Base-by-base conservation (phyloP, 345 rosid species). In the Microcos paniculata region DNA sequence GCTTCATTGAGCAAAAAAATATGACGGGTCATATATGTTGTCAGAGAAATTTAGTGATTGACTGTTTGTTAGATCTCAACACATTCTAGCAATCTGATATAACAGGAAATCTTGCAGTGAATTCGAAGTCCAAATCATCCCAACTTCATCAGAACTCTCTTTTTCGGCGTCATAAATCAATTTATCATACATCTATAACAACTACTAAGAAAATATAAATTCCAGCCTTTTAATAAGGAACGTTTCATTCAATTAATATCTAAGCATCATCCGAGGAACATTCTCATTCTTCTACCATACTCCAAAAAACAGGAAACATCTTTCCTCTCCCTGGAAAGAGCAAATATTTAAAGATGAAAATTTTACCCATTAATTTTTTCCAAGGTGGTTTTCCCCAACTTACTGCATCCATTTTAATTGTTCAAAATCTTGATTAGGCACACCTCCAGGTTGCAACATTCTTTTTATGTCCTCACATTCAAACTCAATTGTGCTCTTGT, bases 1-100 rank as follows among this genome's bases (percentile, higher is more conserved):
- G 83, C 88, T 87, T 83, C 81, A 79, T 57, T 65, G 31, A 59
- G 74, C 53, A 72, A 67, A 26, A 66, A 72, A 43, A 55, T 13
- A 26, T 30, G 19, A 23, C 19, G 51, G 43, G 40, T 21, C 33
- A 62, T 45, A 73, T 49, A 55, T 48, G 49, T 24, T 59, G 61
- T 49, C 26, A 18, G 43, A 43, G 51, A 33, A 12, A 67, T 53
- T 46, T 40, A 38, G 49, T n/a, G 69, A 40, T 38, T 40, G 28
- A 2, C 48, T 21, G 16, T 58, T 58, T 33, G 23, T 65, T 18
- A 0, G 28, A 65, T 43, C 33, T 43, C 14, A 65, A 40, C 16
- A 33, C 43, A 33, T 33, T 62, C 46, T 35, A 33, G 24, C 4
- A 18, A 62, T 62, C 18, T 18, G 43, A 62, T 30, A 31, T 31